Base-by-base conservation (phyloP, 768 basidiomycete species). In the Paxillus involutus region DNA sequence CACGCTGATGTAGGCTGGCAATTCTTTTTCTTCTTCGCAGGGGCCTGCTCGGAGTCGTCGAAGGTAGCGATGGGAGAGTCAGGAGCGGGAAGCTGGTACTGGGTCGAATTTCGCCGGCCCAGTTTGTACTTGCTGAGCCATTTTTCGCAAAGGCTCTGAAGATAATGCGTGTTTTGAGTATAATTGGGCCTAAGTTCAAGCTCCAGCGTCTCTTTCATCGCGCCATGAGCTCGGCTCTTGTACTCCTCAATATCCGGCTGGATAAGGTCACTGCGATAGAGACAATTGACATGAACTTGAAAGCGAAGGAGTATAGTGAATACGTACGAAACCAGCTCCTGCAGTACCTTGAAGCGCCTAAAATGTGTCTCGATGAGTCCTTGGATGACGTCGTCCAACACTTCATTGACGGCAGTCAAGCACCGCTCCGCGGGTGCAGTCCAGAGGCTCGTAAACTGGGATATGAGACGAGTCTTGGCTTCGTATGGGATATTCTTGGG, bases 161-260 rank as follows among this genome's bases (percentile, higher is more conserved):
- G 62, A 53, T 71, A 70, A 8, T 57, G 53, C 33, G 41, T 10
- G 37, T 73, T 75, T 50, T 69, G 72, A 6, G 78, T 81, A 51
- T 71, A 80, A 9, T 65, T 55, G 0, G 78, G 78, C 6, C 57
- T 33, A 2, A 36, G 55, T 63, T 84, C 83, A 5, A 80, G 57
- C 4, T 56, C 50, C 8, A 79, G 59, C 3, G 74, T 61, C 42
- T 73, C 68, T n/a, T 57, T 60, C 13, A 83, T 50, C 21, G 67
- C 55, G 3, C 35, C 8, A 0, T 54, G 57, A 3, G 74, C 63
- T 6, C 49, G 59, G 1, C 36, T 54, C 37, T 68, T 69, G 51
- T 63, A 60, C 24, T 57, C 50, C 17, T 70, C 64, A 13, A 76
- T 54, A 44, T 74, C 70, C 0, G 52, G 53, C 1, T 37, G 53